Evolutionary conservation across 139 green algal genomes (phyloP), one percentile per base, ranked within the genome.

Genomic region (Gonium pectorale): DNA sequence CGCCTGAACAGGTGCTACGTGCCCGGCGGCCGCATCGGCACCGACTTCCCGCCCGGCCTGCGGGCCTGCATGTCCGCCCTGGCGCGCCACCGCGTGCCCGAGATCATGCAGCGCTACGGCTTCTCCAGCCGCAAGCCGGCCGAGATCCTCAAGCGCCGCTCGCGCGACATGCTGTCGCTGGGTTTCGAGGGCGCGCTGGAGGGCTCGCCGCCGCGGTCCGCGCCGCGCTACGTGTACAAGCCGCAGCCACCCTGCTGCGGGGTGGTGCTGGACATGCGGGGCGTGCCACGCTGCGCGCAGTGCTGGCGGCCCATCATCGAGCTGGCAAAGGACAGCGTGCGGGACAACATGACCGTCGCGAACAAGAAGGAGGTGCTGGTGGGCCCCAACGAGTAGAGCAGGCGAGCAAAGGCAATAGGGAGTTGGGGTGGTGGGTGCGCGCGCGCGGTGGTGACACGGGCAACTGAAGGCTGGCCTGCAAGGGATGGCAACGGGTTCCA

Each of bases 71-170:
- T 81, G 56, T 0, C 21, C 5, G 43, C 5, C 6, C 62, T 84
- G 78, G 78, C 78, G 11, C 9, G 19, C 0, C 41, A 56, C 44
- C 6, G 3, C 11, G 46, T 75, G 43, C 22, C 41, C 0, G 78
- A 75, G 31, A 75, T 84, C 78, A 84, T 84, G 63, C 22, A 17
- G 15, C 78, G 78, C 22, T 84, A 84, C 63, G 78, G 78, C 63
- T 84, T 84, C 46, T 49, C 24, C 40, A 72, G 6, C 13, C 78
- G 63, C 44, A 84, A 84, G 78, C 63, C 78, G 6, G 78, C 78
- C 0, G 63, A 75, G 44, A 84, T 84, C 43, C 78, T 84, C 19
- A 66, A 67, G 63, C 62, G 63, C 33, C 78, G 78, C 63, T 40
- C 44, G 9, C n/a, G 41, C 5, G 78, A 84, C 78, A 74, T 84